Base-by-base conservation (phyloP, 2,329 filamentous ascomycete species). In the Coniella vitis region DNA sequence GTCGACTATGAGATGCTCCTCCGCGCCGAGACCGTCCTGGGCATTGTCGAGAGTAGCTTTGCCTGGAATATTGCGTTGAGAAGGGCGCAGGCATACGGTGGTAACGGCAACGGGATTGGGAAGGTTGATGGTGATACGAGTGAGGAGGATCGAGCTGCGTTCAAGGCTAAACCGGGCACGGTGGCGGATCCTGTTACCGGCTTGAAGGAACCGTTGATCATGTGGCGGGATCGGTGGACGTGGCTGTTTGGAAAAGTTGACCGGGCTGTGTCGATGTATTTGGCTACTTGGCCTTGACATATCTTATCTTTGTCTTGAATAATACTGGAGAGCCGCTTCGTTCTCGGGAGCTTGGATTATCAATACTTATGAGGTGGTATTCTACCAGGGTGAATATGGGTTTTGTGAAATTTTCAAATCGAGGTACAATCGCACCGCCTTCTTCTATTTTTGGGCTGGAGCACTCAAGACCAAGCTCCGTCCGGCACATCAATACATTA, bases 1-100 rank as follows among this genome's bases (percentile, higher is more conserved):
- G 67, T 76, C 7, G 74, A 78, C 57, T 76, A 71, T 58, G 70
- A 76, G 54, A 66, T 78, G 4, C 60, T 76, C 55, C 59, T 69
- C 44, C 62, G 69, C 21, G 68, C 69, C 17, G 67, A 65, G 10
- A 59, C 68, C 16, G 68, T 76, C 49, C 65, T 65, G 1, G 74
- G 74, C 0, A 61, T 69, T 9, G 66, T 68, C 8, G 67, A 67
- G 57, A 72, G 69, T 49, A 66, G 63, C 51, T 74, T 75, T 46
- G 66, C 67, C 13, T 75, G 71, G 66, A 71, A 70, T 47, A 56
- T 77, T 14, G 72, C 71, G 9, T 55, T 74, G 52, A 61, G 65
- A 20, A 64, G 73, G 48, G 51, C 54, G 21, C 52, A 58, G 29
- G 60, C 59, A 7, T 62, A 59, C 22, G 61, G 58, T 20, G 16